Percentiles rank a stretch among this genome's conserved stretches.
Evolutionary conservation across 2,329 filamentous ascomycete genomes (phyloP).

Genomic region (Colletotrichum spaethianum): DNA sequence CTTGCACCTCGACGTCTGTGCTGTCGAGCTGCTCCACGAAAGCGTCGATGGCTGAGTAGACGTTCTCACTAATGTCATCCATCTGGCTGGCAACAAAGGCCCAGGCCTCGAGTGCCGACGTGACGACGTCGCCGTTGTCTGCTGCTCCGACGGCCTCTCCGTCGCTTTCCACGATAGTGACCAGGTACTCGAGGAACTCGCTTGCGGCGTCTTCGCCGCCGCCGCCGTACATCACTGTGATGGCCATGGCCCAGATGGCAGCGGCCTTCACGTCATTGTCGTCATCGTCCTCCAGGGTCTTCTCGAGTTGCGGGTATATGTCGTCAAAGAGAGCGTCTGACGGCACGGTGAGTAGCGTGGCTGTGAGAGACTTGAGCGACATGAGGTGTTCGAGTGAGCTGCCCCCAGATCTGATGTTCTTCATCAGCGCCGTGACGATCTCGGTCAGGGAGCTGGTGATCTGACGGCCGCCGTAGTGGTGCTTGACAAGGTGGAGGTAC

Average conservation of each 20-base stretch:
- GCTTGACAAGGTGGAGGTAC: conserved; percentile 77
- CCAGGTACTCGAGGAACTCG: conserved; percentile 80
- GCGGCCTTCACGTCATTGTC: conserved; percentile 75
- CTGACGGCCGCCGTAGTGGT: conserved; percentile 76
- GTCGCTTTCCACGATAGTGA: conserved; percentile 86
- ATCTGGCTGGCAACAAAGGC: conserved; percentile 84
- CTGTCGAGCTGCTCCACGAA: conserved; percentile 91
- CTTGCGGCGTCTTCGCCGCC: conserved; percentile 77
- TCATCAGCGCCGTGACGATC: conserved; percentile 75
- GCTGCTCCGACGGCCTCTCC: conserved; percentile 79
- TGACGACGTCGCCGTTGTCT: conserved; percentile 79
- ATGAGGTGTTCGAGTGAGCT: conserved; percentile 78
- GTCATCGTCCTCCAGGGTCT: conserved; percentile 76
- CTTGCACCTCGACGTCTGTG: conserved; percentile 79
- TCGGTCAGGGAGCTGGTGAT: conserved; percentile 73
- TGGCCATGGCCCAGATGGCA: conserved; percentile 80
- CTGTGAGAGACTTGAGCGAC: conserved; percentile 79
- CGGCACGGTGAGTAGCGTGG: conserved; percentile 78
- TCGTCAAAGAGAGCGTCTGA: conserved; percentile 77
- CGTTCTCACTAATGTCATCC: conserved; percentile 80
- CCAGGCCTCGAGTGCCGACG: conserved; percentile 84
- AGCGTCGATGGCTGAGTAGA: conserved; percentile 81
- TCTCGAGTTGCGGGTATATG: conserved; percentile 71
- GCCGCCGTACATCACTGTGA: conserved; percentile 83
- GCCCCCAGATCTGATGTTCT: conserved; percentile 77